A percentile compares a stretch with the other conserved stretches of the same genome.
These are phyloP conservation scores for Daldinia childiae DNA, from an alignment of 495 filamentous ascomycete genomes.

Conservation along the genomic window DNA sequence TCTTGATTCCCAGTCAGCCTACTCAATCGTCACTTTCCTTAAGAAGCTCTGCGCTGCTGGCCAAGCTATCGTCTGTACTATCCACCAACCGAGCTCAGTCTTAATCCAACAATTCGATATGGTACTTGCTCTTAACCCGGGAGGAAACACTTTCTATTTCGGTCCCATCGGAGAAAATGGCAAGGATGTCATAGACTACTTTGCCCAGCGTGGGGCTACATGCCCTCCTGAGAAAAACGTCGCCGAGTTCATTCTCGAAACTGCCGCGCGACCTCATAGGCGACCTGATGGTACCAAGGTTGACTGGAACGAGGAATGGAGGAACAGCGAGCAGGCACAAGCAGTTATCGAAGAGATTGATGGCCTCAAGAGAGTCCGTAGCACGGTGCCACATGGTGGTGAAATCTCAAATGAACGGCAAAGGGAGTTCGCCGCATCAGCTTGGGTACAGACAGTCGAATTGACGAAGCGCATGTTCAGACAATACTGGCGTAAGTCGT, in stretches of 20 bases:
- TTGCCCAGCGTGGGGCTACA: conserved; percentile 71
- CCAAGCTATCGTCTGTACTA: conserved; percentile 82
- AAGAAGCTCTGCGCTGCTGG: conserved; percentile 82
- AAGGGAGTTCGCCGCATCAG: conserved; percentile 52
- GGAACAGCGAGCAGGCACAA: conserved; percentile 71
- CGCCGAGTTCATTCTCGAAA: conserved; percentile 88
- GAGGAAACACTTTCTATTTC: conserved; percentile 78
- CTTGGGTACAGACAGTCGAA: conserved; percentile 54
- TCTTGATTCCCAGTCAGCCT: conserved; percentile 85
- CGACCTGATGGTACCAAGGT: conserved; percentile 74
- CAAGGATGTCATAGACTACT: conserved; percentile 57
- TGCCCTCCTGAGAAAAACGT: conserved; percentile 74
- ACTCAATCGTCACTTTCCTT: conserved; percentile 83
- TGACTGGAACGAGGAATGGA: conserved; percentile 86
- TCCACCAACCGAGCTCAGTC: conserved; percentile 73
- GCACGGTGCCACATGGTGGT: conserved; percentile 50
- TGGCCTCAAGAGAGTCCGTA: conserved; percentile 62
- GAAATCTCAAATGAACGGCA: conserved; percentile 7
- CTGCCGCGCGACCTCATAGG: conserved; percentile 73
- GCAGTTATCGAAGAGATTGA: conserved; percentile 74
- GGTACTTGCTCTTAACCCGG: conserved; percentile 71
- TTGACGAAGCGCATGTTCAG: conserved; percentile 72
- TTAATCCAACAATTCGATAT: conserved; percentile 76
- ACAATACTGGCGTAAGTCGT: conserved; percentile 81
- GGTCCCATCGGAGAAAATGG: conserved; percentile 65